Percentiles rank a stretch among this genome's conserved stretches.
Evolutionary conservation across 192 early-diverging fungal genomes (phyloP).

Genomic region (Pilaira anomala): DNA sequence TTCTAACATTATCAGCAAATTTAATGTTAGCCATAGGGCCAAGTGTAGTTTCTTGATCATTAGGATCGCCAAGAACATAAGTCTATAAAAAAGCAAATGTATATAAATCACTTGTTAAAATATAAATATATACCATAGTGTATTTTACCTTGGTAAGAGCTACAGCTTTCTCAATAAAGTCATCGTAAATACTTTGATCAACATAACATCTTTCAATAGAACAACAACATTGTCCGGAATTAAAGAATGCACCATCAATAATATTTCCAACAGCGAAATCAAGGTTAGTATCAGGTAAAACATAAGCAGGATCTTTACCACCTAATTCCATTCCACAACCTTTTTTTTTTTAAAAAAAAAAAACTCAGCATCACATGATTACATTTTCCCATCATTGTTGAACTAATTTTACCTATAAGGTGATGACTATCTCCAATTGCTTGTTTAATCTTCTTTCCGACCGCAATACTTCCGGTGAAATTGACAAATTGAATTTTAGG

Average conservation of each 20-base stretch:
- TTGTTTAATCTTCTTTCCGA: conserved; percentile 59
- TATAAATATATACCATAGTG: neutral
- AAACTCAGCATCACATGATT: conserved; percentile 12
- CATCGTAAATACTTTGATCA: conserved; percentile 67
- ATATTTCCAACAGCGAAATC: conserved; percentile 70
- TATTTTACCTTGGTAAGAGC: conserved; percentile 47
- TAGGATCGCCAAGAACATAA: conserved; percentile 70
- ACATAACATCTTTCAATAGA: conserved; percentile 78
- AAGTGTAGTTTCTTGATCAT: conserved; percentile 57
- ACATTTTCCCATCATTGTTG: no score
- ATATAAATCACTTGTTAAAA: neutral
- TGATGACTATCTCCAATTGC: conserved; percentile 44
- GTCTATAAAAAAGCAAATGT: conserved; percentile 25
- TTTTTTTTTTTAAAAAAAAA: conserved; percentile 22
- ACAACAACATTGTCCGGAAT: conserved; percentile 82
- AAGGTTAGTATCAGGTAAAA: conserved; percentile 67
- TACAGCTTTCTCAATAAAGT: conserved; percentile 62
- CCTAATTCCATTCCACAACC: conserved; percentile 76
- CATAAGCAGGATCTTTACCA: conserved; percentile 84
- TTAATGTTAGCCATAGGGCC: conserved; percentile 71
- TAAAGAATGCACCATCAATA: conserved; percentile 80
- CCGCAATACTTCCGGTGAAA: conserved; percentile 77
- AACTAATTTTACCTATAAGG: conserved; percentile 67
- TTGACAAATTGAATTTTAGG: conserved; percentile 62
- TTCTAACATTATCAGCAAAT: conserved; percentile 67